Percentiles rank a stretch among this genome's conserved stretches.
These are phyloP conservation scores for Cicer chorassanicum DNA, from an alignment of 306 rosid genomes.

Conservation along the genomic window DNA sequence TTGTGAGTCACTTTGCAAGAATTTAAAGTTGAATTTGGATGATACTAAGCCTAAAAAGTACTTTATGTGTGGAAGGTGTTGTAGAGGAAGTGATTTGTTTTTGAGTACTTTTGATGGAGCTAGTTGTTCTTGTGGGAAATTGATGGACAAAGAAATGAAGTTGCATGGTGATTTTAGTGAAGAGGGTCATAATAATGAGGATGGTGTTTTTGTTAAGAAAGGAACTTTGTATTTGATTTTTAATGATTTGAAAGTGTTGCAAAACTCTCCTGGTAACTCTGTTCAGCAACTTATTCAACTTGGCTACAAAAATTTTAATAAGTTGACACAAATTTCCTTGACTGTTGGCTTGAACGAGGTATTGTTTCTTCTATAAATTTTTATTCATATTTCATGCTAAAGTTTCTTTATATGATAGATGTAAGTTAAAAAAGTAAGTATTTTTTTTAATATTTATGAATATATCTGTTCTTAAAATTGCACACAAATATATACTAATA, in stretches of 20 bases:
- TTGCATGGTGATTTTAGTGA: constrained; percentile 17
- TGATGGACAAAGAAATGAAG: constrained; percentile 47
- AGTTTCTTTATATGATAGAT: background rate
- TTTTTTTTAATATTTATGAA: no score
- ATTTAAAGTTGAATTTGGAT: constrained; percentile 37
- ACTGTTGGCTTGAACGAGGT: constrained; percentile 41
- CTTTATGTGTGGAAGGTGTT: constrained; percentile 37
- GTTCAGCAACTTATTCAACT: constrained; percentile 30
- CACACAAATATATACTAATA: no score
- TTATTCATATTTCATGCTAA: background rate
- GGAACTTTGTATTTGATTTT: constrained; percentile 34
- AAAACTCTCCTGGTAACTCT: constrained; percentile 39
- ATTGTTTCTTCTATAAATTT: background rate
- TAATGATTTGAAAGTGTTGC: constrained; percentile 44
- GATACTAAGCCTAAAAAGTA: constrained; percentile 11
- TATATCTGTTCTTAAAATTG: no score
- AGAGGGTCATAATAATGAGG: background rate
- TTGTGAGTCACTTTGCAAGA: constrained; percentile 38
- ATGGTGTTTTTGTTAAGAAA: constrained; percentile 49
- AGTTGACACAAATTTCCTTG: background rate
- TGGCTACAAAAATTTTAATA: constrained; percentile 40
- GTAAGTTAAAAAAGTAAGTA: background rate
- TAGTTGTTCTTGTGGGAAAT: constrained; percentile 38
- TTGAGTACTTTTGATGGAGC: constrained; percentile 44
- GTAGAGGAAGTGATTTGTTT: background rate